These are phyloP conservation scores for Colletotrichum sp. DNA, from an alignment of 2,329 filamentous ascomycete genomes.

Conservation along the genomic window DNA sequence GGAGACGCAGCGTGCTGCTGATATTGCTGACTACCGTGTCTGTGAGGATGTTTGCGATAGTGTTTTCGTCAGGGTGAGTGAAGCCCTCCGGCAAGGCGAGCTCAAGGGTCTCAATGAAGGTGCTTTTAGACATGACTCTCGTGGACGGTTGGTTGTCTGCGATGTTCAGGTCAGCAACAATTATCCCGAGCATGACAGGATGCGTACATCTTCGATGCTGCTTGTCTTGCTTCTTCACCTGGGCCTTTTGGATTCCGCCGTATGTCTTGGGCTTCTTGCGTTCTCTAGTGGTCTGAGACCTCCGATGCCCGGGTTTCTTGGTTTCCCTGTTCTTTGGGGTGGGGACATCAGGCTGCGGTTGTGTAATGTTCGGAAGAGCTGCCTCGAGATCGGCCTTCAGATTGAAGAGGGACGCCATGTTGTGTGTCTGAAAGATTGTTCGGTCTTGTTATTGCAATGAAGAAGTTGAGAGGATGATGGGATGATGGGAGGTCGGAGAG, in stretches of 20 bases:
- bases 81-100: not conserved
- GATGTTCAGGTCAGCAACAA: not conserved
- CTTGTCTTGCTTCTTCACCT: not conserved
- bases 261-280: not conserved
- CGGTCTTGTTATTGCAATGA: not conserved
- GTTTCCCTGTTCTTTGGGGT: not conserved
- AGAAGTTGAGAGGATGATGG: fast-evolving
- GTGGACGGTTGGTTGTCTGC: not conserved
- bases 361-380: not conserved
- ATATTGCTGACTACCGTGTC: not conserved
- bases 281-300: not conserved
- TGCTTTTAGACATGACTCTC: not conserved
- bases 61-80: not conserved
- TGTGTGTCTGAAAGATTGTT: fast-evolving
- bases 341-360: not conserved
- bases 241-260: not conserved
- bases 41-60: not conserved
- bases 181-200: not conserved
- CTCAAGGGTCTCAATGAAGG: not conserved
- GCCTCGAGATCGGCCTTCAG: not conserved
- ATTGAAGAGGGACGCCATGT: not conserved
- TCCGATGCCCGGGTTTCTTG: not conserved
- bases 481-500: not conserved
- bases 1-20: not conserved
- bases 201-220: not conserved